Percentiles rank a stretch among this genome's conserved stretches.
These are phyloP conservation scores for Suillus fuscotomentosus DNA, from an alignment of 768 basidiomycete species.

Conservation along the genomic window DNA sequence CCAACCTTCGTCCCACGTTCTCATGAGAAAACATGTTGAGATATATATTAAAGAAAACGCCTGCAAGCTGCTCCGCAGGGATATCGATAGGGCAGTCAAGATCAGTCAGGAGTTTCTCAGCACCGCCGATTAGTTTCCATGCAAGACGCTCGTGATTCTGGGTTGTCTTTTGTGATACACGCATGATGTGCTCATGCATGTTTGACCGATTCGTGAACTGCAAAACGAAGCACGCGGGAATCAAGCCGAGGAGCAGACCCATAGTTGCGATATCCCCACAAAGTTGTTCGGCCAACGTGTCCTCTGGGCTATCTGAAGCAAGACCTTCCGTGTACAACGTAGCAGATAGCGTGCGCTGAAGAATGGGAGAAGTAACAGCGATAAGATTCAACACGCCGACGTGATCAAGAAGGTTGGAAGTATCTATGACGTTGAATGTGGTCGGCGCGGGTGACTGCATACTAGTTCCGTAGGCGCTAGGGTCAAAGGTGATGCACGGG, in stretches of 20 bases:
- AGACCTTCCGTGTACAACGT: slow-evolving; percentile 30
- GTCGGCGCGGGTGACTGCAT: slow-evolving; percentile 22
- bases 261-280: slow-evolving; percentile 28
- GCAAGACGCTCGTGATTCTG: slow-evolving; percentile 25
- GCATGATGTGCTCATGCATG: slow-evolving; percentile 18
- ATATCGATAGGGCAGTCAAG: slow-evolving; percentile 5
- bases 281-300: slow-evolving; percentile 20
- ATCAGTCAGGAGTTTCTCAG: not conserved
- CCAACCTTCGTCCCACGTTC: slow-evolving; percentile 14
- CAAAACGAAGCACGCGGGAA: slow-evolving; percentile 23
- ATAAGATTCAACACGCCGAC: slow-evolving; percentile 29
- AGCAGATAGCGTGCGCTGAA: slow-evolving; percentile 20
- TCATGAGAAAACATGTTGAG: slow-evolving; percentile 30
- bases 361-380: slow-evolving; percentile 20
- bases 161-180: not conserved
- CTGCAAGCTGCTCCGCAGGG: slow-evolving; percentile 23
- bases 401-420: slow-evolving; percentile 32
- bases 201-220: slow-evolving; percentile 31
- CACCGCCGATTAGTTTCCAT: slow-evolving; percentile 21
- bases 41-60: slow-evolving; percentile 25
- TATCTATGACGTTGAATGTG: slow-evolving; percentile 32
- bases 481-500: slow-evolving; percentile 22
- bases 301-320: slow-evolving; percentile 10
- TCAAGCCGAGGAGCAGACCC: slow-evolving; percentile 25
- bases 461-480: slow-evolving; percentile 16